These are phyloP conservation scores for Hygrocybe coccinea DNA, from an alignment of 768 basidiomycete species.

Conservation along the genomic window DNA sequence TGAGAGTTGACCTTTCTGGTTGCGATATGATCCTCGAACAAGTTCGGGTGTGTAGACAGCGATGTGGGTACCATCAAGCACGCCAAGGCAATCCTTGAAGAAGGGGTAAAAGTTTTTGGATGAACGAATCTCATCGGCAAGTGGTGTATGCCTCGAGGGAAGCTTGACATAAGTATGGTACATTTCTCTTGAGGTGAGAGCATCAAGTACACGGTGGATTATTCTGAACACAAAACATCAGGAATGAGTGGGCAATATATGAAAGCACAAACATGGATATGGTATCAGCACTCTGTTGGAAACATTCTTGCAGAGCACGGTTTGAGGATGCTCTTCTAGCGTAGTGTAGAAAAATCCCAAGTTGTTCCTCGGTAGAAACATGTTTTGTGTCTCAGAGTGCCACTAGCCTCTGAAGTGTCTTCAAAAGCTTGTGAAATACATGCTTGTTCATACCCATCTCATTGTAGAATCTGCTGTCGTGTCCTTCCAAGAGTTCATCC, in stretches of 20 bases:
- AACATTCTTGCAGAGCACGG: not conserved
- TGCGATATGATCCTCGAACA: conserved; percentile 9
- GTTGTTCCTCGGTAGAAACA: conserved; percentile 8
- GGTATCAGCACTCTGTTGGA: not conserved
- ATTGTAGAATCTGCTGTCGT: conserved; percentile 9
- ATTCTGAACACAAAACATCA: not conserved
- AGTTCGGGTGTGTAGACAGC: conserved; percentile 14
- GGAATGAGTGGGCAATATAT: not conserved
- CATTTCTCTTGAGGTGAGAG: conserved; percentile 5
- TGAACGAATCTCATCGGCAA: conserved; percentile 20
- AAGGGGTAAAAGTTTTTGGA: conserved; percentile 32
- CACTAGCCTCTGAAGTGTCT: not conserved
- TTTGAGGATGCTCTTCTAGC: not conserved
- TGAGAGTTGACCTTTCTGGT: conserved; percentile 21
- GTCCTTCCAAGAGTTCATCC: conserved; percentile 12
- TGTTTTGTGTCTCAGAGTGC: not conserved
- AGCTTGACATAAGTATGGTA: conserved; percentile 23
- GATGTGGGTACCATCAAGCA: conserved; percentile 35
- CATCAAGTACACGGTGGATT: not conserved
- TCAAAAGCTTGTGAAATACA: conserved; percentile 8
- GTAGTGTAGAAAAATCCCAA: conserved; percentile 8
- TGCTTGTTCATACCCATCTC: conserved; percentile 15
- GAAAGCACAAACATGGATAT: not conserved
- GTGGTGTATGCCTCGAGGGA: conserved; percentile 8
- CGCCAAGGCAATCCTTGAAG: conserved; percentile 27